Percentiles rank a stretch among this genome's conserved stretches.
Evolutionary conservation across 1,284 basidiomycete genomes (phyloP).

Genomic region (Sporisorium iseilematis-ciliati): DNA sequence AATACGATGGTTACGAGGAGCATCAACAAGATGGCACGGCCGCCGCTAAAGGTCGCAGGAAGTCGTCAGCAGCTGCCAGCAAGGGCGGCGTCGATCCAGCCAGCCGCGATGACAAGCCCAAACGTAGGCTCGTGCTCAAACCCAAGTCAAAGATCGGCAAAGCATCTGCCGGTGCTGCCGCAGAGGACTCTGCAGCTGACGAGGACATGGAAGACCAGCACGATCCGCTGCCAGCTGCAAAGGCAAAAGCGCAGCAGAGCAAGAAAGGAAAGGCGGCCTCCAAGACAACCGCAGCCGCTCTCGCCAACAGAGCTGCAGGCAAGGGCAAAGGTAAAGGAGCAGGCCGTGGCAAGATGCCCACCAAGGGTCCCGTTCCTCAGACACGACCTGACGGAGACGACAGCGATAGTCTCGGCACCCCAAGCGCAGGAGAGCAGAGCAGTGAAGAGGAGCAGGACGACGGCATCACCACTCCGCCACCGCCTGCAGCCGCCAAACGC

Average conservation of each 20-base stretch:
- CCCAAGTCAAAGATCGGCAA: conserved; percentile 46
- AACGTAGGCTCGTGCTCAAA: conserved; percentile 44
- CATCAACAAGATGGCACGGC: conserved; percentile 15
- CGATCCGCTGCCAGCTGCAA: conserved; percentile 2
- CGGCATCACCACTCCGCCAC: conserved; percentile 27
- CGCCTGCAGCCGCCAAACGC: conserved; percentile 69
- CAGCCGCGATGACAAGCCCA: conserved; percentile 31
- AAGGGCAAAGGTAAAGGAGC: conserved; percentile 49
- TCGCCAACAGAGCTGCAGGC: conserved; percentile 36
- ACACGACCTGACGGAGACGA: conserved; percentile 29
- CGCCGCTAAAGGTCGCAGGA: conserved; percentile 22
- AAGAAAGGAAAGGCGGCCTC: conserved; percentile 26
- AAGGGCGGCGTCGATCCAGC: conserved; percentile 22
- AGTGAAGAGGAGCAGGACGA: conserved; percentile 30
- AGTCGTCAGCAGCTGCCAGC: conserved; percentile 21
- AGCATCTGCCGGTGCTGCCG: conserved; percentile 1
- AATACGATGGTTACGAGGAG: conserved; percentile 31
- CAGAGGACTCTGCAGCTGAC: conserved; percentile 15
- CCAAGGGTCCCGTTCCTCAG: conserved; percentile 34
- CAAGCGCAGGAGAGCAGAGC: conserved; percentile 37
- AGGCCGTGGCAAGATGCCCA: conserved; percentile 45
- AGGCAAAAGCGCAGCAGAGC: conserved; percentile 7
- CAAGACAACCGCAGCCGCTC: conserved; percentile 39
- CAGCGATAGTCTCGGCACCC: conserved; percentile 51
- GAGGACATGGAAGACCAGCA: conserved; percentile 16